Evolutionary conservation across 257 asterid species (phyloP).

Genomic region (Solanum virginianum): DNA sequence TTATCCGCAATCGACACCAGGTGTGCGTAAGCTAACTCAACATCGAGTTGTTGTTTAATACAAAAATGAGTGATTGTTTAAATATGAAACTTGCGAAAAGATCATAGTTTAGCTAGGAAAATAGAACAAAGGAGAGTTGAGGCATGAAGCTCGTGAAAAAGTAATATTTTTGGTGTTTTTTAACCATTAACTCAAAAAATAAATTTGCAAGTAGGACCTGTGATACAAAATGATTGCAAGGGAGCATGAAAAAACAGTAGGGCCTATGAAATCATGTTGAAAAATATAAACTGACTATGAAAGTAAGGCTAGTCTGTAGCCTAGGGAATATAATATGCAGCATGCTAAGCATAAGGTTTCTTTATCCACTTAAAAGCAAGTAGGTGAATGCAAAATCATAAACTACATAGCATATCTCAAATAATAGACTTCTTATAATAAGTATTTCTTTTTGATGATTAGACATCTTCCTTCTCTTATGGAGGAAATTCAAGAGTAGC

Average conservation of each 20-base stretch:
- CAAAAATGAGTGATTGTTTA: not conserved
- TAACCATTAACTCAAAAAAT: not conserved
- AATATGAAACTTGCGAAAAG: no score
- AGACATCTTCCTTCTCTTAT: not conserved
- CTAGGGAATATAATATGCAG: not conserved
- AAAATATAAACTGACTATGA: not conserved
- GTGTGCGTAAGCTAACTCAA: not conserved
- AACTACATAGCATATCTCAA: not conserved
- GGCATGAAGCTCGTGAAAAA: not conserved
- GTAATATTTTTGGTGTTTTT: not conserved
- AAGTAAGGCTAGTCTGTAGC: not conserved
- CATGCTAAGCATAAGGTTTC: not conserved
- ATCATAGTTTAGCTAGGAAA: no score
- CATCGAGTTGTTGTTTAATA: not conserved
- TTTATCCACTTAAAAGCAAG: not conserved
- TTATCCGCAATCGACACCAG: not conserved
- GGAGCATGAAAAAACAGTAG: not conserved
- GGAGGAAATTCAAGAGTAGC: not conserved
- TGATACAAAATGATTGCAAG: slow-evolving; percentile 4
- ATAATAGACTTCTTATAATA: not conserved
- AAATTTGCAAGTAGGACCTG: not conserved
- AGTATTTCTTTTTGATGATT: not conserved
- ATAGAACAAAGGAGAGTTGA: not conserved
- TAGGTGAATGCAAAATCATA: not conserved
- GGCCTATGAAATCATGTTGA: not conserved